Evolutionary conservation across 2,329 filamentous ascomycete genomes (phyloP).

Genomic region (Fusarium transvaalense): DNA sequence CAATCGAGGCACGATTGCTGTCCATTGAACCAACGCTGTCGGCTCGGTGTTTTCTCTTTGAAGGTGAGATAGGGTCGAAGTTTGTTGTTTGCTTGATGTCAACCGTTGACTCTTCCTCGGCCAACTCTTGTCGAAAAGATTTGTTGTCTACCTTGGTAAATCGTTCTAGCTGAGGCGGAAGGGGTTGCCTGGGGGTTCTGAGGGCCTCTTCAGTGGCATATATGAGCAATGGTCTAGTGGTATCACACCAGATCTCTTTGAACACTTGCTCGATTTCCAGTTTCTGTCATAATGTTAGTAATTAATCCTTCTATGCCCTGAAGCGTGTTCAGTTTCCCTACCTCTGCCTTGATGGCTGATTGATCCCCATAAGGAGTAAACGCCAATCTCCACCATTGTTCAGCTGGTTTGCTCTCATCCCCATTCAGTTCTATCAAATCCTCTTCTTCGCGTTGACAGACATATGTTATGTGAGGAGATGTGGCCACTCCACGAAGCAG

Average conservation of each 20-base stretch:
- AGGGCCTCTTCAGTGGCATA: slow-evolving; percentile 63
- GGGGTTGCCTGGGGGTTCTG: slow-evolving; percentile 43
- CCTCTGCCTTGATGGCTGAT: slow-evolving; percentile 62
- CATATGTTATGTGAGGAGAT: slow-evolving; percentile 61
- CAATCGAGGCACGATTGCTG: slow-evolving; percentile 60
- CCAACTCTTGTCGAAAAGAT: slow-evolving; percentile 64
- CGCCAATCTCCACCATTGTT: slow-evolving; percentile 70
- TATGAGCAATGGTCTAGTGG: slow-evolving; percentile 62
- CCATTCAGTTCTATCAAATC: slow-evolving; percentile 60
- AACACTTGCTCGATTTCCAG: slow-evolving; percentile 60
- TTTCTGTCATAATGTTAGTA: slow-evolving; percentile 57
- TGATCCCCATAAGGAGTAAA: slow-evolving; percentile 56
- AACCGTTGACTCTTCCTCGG: slow-evolving; percentile 52
- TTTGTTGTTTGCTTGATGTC: slow-evolving; percentile 37
- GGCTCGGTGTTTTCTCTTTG: slow-evolving; percentile 61
- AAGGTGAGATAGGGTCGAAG: slow-evolving; percentile 59
- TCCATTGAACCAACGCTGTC: slow-evolving; percentile 62
- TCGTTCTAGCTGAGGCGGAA: slow-evolving; percentile 57
- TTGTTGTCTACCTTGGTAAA: slow-evolving; percentile 67
- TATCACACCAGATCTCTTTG: slow-evolving; percentile 61
- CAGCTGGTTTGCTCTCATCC: slow-evolving; percentile 47
- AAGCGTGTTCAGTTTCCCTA: slow-evolving; percentile 47
- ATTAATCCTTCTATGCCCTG: slow-evolving; percentile 1
- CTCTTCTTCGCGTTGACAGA: slow-evolving; percentile 60
- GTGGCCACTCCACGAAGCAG: slow-evolving; percentile 65